Conservation (phyloP, 768 basidiomycete species). For the Macrolepiota dolichaula region DNA sequence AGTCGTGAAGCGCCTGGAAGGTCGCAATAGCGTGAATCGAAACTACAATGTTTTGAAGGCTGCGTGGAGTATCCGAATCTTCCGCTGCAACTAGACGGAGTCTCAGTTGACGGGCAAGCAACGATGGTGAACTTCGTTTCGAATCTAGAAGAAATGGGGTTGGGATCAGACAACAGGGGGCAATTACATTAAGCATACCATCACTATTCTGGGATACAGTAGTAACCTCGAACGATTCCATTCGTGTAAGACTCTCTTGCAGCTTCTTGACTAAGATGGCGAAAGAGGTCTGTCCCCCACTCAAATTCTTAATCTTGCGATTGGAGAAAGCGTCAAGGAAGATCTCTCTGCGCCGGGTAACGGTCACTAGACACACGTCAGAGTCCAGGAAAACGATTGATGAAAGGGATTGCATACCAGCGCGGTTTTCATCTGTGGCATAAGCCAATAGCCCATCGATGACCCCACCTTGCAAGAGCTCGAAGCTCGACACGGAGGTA, state of each 20-base stretch:
- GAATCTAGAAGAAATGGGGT: constrained; percentile 51
- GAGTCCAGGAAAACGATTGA: background rate
- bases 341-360: constrained; percentile 68
- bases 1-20: constrained; percentile 95
- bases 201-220: constrained; percentile 83
- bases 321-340: constrained; percentile 75
- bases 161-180: constrained; percentile 6
- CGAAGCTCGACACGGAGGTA: constrained; percentile 90
- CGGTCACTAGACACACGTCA: constrained; percentile 44
- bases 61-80: constrained; percentile 83
- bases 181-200: constrained; percentile 42
- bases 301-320: constrained; percentile 42
- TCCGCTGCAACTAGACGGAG: constrained; percentile 88
- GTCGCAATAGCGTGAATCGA: constrained; percentile 99
- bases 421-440: constrained; percentile 64
- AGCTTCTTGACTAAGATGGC: constrained; percentile 88
- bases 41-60: constrained; percentile 86
- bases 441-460: constrained; percentile 85
- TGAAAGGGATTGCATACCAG: constrained; percentile 38
- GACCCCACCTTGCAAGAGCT: constrained; percentile 89
- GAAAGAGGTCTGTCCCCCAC: constrained; percentile 54
- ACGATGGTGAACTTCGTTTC: constrained; percentile 84
- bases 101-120: constrained; percentile 90
- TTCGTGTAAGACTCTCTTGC: constrained; percentile 91
- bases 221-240: constrained; percentile 94